Conservation (phyloP, 441 rosid species). For the Eutrema salsugineum region DNA sequence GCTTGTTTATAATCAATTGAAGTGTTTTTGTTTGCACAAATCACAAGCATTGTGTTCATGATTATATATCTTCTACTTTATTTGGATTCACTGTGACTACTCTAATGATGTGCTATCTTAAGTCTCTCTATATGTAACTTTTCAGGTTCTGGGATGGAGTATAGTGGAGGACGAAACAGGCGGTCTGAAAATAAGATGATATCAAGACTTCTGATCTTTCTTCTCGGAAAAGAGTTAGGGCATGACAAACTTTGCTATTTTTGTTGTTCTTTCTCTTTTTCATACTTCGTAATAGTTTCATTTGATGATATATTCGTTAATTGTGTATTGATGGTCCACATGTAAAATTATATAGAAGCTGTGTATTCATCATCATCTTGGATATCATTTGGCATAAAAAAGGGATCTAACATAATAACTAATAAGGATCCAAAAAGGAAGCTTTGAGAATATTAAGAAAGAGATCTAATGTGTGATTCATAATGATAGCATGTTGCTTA, state of each 20-base stretch:
- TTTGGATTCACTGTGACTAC: not conserved
- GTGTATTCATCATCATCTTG: not conserved
- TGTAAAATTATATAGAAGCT: not conserved
- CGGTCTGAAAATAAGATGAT: constrained; percentile 56
- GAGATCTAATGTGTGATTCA: too few relatives aligned
- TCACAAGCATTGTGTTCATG: not conserved
- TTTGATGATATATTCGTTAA: not conserved
- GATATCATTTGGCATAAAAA: not conserved
- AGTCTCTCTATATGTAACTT: not conserved
- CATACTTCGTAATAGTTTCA: not conserved
- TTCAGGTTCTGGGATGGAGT: constrained; percentile 89
- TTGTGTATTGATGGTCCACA: not conserved
- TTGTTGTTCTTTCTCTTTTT: too few relatives aligned
- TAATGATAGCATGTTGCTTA: too few relatives aligned
- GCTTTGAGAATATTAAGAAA: too few relatives aligned
- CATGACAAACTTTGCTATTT: constrained; percentile 29
- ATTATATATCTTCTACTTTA: not conserved
- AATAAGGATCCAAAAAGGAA: too few relatives aligned
- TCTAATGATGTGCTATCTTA: not conserved
- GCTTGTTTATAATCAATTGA: not conserved
- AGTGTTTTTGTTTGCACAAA: not conserved
- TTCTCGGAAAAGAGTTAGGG: constrained; percentile 79
- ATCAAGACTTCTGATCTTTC: constrained; percentile 89
- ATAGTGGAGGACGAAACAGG: constrained; percentile 61
- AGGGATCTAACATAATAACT: too few relatives aligned